Evolutionary conservation across 108 stramenopile genomes (phyloP).

Genomic region (Pseudonitzschia pungens): DNA sequence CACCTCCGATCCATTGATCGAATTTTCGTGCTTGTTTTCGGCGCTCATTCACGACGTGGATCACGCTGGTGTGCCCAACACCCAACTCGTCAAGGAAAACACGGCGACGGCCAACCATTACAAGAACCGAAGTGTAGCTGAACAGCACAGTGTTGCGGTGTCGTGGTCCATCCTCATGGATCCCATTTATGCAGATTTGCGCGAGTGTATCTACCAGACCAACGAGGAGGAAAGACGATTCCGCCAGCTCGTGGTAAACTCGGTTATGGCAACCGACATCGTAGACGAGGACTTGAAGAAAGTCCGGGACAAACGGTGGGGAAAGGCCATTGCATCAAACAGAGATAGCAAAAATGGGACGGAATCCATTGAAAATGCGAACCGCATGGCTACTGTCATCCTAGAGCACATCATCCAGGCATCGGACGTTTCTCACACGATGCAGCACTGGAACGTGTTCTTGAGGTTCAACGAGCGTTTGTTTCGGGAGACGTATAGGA

Average conservation of each 20-base stretch:
- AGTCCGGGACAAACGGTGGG: conserved; percentile 19
- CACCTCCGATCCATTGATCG: conserved; percentile 39
- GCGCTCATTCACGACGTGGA: conserved; percentile 64
- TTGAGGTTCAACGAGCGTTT: conserved; percentile 40
- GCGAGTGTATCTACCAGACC: conserved; percentile 37
- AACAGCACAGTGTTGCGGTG: conserved; percentile 56
- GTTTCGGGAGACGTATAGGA: conserved; percentile 28
- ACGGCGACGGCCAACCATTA: conserved; percentile 44
- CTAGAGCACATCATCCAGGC: conserved; percentile 50
- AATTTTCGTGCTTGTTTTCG: conserved; percentile 57
- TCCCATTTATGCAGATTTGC: conserved; percentile 25
- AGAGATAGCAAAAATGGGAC: neutral
- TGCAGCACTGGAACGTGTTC: conserved; percentile 48
- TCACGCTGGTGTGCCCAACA: conserved; percentile 31
- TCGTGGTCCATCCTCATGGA: conserved; percentile 53
- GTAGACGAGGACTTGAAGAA: conserved; percentile 18
- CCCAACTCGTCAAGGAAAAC: conserved; percentile 29
- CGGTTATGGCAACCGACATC: conserved; percentile 27
- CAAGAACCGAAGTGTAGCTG: conserved; percentile 52
- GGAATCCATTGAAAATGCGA: neutral
- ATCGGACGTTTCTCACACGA: conserved; percentile 46
- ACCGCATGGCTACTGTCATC: conserved; percentile 38
- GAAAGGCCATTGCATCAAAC: conserved; percentile 4
- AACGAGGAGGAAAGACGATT: conserved; percentile 41
- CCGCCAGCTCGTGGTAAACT: conserved; percentile 63